A percentile compares a stretch with the other conserved stretches of the same genome.
These are phyloP conservation scores for Vaccinium macrocarpon DNA, from an alignment of 148 eudicot species.

Conservation along the genomic window DNA sequence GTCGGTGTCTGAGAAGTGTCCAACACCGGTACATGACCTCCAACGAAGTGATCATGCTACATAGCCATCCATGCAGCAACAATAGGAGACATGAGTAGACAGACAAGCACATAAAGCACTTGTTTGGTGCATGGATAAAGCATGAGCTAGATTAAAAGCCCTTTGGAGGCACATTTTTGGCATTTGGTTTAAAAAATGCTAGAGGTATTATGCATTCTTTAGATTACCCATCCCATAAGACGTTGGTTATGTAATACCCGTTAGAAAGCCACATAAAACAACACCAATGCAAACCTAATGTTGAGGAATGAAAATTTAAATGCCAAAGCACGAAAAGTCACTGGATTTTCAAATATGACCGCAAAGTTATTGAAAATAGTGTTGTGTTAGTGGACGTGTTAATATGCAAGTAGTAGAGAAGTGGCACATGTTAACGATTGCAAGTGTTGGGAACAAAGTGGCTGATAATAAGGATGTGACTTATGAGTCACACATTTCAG, in stretches of 20 bases:
- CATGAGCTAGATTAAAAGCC: not conserved
- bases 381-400: not conserved
- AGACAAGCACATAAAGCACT: not conserved
- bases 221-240: not conserved
- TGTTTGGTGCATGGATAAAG: not conserved
- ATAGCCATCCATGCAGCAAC: not conserved
- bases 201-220: not conserved
- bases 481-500: not conserved
- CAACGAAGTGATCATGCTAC: no score
- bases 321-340: not conserved
- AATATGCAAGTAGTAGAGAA: not conserved
- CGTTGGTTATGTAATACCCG: not conserved
- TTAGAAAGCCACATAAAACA: not conserved
- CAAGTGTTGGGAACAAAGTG: not conserved
- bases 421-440: not conserved
- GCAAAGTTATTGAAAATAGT: not conserved
- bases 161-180: not conserved
- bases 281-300: not conserved
- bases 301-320: conserved; percentile 3
- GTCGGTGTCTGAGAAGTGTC: no score
- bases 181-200: not conserved
- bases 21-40: no score
- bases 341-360: not conserved
- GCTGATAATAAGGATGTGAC: not conserved
- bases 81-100: not conserved